Evolutionary conservation across 768 basidiomycete genomes (phyloP), one percentile per base, ranked within the genome.

Genomic region (Pleurotus giganteus): DNA sequence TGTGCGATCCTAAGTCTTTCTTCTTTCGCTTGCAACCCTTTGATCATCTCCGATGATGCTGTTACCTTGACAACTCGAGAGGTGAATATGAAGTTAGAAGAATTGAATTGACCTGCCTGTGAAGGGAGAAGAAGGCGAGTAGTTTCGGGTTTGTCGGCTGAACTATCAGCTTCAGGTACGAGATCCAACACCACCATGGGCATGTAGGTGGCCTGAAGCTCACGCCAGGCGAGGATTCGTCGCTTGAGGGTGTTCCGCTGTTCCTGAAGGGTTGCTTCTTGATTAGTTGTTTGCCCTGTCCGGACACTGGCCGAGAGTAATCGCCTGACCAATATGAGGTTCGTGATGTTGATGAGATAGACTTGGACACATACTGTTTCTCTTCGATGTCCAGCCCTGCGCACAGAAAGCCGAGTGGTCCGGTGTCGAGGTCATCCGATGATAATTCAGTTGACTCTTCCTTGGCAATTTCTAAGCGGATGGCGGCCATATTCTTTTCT

Each of bases 241-340:
- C 58, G 58, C 3, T 43, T 53, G 9, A 66, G n/a, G n/a, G n/a
- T n/a, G 54, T 65, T 63, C n/a, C 26, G 46, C 28, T 56, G 31
- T 21, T 56, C 24, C 28, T 49, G 29, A 19, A 49, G 47, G 17
- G 17, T 23, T 8, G 27, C 31, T 13, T 9, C 0, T 23, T 43
- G 4, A 34, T 53, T 4, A 58, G 44, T 51, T 57, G 58, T 47
- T 44, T 2, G 61, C 59, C 4, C 39, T 23, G 43, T 23, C 43
- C 21, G 26, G 24, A 21, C 11, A n/a, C n/a, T n/a, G n/a, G n/a
- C n/a, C n/a, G n/a, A n/a, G n/a, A n/a, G n/a, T n/a, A n/a, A n/a
- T n/a, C n/a, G n/a, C n/a, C n/a, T n/a, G n/a, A n/a, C n/a, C n/a
- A n/a, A n/a, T n/a, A n/a, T n/a, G n/a, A n/a, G n/a, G n/a, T n/a